Evolutionary conservation across 768 basidiomycete species (phyloP).

Genomic region (Agrocybe pediades): DNA sequence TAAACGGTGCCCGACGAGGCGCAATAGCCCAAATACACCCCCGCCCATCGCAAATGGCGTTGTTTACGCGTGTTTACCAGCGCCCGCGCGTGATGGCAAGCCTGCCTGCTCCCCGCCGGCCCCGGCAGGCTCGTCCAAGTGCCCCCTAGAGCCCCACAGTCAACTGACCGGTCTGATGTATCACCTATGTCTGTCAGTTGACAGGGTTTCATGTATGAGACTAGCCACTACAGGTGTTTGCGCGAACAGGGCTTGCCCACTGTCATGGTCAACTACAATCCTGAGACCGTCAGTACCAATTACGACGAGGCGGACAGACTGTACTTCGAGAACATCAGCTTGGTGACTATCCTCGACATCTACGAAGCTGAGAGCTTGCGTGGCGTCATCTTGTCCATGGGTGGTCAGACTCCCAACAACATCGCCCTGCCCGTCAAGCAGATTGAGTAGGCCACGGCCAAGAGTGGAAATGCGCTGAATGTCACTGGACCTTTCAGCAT

Average conservation of each 20-base stretch:
- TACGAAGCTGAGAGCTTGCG: conserved; percentile 89
- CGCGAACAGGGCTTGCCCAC: conserved; percentile 94
- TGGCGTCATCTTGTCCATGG: conserved; percentile 97
- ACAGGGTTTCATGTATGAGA: too few species aligned
- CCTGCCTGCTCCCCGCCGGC: too few species aligned
- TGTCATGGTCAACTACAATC: conserved; percentile 99
- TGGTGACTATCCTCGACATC: conserved; percentile 96
- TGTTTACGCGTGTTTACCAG: too few species aligned
- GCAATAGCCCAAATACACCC: too few species aligned
- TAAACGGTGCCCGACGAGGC: too few species aligned
- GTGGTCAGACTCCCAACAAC: conserved; percentile 98
- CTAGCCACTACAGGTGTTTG: too few species aligned
- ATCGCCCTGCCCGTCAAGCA: conserved; percentile 94
- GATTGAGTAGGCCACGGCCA: conserved; percentile 95
- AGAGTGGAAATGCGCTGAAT: conserved; percentile 97
- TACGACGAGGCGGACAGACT: conserved; percentile 98
- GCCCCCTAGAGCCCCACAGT: too few species aligned
- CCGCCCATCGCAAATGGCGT: too few species aligned
- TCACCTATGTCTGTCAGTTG: too few species aligned
- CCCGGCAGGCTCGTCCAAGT: too few species aligned
- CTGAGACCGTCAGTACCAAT: conserved; percentile 98
- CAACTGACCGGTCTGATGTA: too few species aligned
- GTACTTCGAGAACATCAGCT: conserved; percentile 98
- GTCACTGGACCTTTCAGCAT: conserved; percentile 99
- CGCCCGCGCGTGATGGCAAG: too few species aligned